phyloP scores from a whole-genome alignment of 352 stramenopile genomes.

The Plasmopara viticola region DNA sequence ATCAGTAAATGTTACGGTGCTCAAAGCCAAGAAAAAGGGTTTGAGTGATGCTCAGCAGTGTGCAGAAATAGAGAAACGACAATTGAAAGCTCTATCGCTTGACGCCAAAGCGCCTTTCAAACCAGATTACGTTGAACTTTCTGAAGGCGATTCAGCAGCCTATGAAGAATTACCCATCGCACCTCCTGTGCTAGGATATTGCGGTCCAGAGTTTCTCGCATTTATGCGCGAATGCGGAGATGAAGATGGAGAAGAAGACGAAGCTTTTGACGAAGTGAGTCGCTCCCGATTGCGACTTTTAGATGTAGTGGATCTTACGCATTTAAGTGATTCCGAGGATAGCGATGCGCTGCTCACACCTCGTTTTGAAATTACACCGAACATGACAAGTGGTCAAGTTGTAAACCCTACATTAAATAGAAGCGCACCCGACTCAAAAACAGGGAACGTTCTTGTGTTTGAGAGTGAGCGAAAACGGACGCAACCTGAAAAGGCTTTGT shows the following conservation, averaged over 20 bases:
- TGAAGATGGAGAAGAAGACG: slow-evolving; percentile 30
- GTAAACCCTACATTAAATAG: neutral
- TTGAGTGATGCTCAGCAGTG: neutral
- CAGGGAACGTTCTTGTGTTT: slow-evolving; percentile 16
- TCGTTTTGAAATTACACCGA: slow-evolving; percentile 1
- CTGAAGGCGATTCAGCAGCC: slow-evolving; percentile 6
- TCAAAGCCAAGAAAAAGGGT: slow-evolving; percentile 28
- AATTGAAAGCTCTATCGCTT: slow-evolving; percentile 5
- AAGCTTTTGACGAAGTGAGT: slow-evolving; percentile 36
- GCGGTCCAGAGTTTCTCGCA: slow-evolving; percentile 34
- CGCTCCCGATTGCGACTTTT: slow-evolving; percentile 33
- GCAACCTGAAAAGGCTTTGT: slow-evolving; percentile 40
- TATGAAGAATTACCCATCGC: slow-evolving; percentile 14
- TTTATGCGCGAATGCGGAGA: slow-evolving; percentile 45
- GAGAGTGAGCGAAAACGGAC: slow-evolving; percentile 18
- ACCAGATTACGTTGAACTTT: slow-evolving; percentile 5
- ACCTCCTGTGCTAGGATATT: slow-evolving; percentile 26
- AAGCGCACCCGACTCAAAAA: slow-evolving; percentile 1
- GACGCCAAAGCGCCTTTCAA: slow-evolving; percentile 1
- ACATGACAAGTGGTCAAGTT: neutral
- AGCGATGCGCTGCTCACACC: slow-evolving; percentile 20
- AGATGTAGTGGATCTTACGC: slow-evolving; percentile 57
- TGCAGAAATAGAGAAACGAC: slow-evolving; percentile 1
- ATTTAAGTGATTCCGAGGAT: slow-evolving; percentile 45
- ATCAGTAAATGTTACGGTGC: slow-evolving; percentile 6